phyloP scores from a whole-genome alignment of 495 filamentous ascomycete species.

The Pseudevernia furfuracea region DNA sequence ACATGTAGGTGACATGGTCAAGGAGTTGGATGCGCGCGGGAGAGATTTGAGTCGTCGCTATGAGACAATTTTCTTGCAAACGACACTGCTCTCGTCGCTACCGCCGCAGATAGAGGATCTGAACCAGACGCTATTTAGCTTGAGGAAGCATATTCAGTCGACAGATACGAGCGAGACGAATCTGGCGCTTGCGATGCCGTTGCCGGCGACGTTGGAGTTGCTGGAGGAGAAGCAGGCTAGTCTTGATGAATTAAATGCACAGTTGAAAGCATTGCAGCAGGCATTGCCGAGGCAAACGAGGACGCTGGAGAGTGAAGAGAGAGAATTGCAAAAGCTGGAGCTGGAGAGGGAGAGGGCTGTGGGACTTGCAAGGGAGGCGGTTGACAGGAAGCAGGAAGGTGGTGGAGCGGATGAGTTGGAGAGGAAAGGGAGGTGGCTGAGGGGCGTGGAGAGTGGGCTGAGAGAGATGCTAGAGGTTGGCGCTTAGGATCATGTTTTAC shows the following conservation, averaged over 20 bases:
- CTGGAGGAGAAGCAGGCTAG: slow-evolving; percentile 55
- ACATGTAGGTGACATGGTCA: slow-evolving; percentile 65
- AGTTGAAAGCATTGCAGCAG: slow-evolving; percentile 56
- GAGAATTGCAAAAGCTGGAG: slow-evolving; percentile 65
- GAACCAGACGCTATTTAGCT: slow-evolving; percentile 33
- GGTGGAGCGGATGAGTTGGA: slow-evolving; percentile 73
- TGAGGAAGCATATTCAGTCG: slow-evolving; percentile 19
- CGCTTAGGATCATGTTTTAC: slow-evolving; percentile 6
- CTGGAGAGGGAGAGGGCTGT: slow-evolving; percentile 58
- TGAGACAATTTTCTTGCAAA: slow-evolving; percentile 57
- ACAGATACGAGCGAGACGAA: slow-evolving; percentile 26
- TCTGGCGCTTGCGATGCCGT: slow-evolving; percentile 44
- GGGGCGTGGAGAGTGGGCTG: slow-evolving; percentile 59
- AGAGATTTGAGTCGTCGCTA: slow-evolving; percentile 52
- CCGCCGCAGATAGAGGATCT: slow-evolving; percentile 56
- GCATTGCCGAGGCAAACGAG: slow-evolving; percentile 63
- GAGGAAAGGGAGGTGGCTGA: slow-evolving; percentile 75
- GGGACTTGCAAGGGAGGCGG: slow-evolving; percentile 69
- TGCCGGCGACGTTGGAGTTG: slow-evolving; percentile 51
- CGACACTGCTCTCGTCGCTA: slow-evolving; percentile 47
- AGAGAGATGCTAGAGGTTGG: slow-evolving; percentile 55
- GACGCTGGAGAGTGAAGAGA: slow-evolving; percentile 63
- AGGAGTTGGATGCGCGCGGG: slow-evolving; percentile 61
- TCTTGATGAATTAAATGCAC: slow-evolving; percentile 56
- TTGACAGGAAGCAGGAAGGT: slow-evolving; percentile 64